Conservation (phyloP, 805 yeast species). For the Nakazawaea populi region DNA sequence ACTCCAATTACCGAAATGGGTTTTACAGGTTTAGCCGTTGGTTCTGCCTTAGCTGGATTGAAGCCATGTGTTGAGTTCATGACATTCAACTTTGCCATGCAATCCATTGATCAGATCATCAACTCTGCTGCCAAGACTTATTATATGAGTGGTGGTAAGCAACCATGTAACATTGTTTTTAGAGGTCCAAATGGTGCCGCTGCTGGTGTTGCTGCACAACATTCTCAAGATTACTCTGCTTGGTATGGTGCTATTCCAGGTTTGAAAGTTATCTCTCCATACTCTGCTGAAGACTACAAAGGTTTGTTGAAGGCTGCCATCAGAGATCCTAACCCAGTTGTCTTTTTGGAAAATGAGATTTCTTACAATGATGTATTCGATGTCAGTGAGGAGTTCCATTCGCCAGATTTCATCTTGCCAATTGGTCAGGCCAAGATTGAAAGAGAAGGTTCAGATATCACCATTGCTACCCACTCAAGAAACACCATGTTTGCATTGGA, state of each 20-base stretch:
- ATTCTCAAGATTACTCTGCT: constrained; percentile 94
- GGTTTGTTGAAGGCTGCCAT: constrained; percentile 95
- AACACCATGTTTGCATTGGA: constrained; percentile 79
- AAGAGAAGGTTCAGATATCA: constrained; percentile 84
- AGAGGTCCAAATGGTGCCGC: constrained; percentile 99
- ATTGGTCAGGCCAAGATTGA: constrained; percentile 95
- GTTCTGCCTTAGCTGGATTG: constrained; percentile 94
- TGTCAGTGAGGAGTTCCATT: constrained; percentile 81
- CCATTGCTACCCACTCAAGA: constrained; percentile 89
- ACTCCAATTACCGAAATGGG: constrained; percentile 99
- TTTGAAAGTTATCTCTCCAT: constrained; percentile 93
- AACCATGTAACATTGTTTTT: constrained; percentile 94
- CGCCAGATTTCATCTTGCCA: constrained; percentile 87
- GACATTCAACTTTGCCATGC: constrained; percentile 99
- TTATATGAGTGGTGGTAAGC: constrained; percentile 99
- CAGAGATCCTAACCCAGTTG: constrained; percentile 98
- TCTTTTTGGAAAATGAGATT: constrained; percentile 93
- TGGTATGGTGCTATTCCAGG: constrained; percentile 99
- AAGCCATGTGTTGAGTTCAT: constrained; percentile 97
- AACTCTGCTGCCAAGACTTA: constrained; percentile 98
- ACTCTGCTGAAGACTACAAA: constrained; percentile 91
- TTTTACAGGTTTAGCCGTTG: constrained; percentile 90
- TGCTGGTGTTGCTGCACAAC: constrained; percentile 99
- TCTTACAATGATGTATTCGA: constrained; percentile 89
- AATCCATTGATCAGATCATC: constrained; percentile 96